Evolutionary conservation across 2,329 filamentous ascomycete genomes (phyloP).

Genomic region (Sporothrix brunneoviolacea): DNA sequence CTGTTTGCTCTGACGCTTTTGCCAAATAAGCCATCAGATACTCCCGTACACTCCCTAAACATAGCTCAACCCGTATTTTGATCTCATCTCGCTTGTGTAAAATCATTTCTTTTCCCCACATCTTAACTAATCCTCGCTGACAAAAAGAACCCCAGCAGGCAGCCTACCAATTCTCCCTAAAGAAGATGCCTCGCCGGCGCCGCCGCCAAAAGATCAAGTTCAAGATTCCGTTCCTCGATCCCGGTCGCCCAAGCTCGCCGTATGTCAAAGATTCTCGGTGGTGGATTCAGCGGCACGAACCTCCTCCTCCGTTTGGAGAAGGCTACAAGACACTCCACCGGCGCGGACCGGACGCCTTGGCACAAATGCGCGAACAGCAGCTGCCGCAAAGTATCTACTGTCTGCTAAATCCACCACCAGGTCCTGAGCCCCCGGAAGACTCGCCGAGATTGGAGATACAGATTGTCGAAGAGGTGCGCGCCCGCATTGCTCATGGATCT

Average conservation of each 20-base stretch:
- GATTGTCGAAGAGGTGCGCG: constrained; percentile 11
- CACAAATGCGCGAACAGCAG: constrained; percentile 13
- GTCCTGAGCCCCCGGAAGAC: constrained; percentile 5
- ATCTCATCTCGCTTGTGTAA: too few species aligned
- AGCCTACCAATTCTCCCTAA: background rate
- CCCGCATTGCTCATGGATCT: constrained; percentile 1
- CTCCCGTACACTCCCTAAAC: too few species aligned
- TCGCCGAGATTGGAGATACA: constrained; percentile 1
- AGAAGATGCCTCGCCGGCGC: background rate
- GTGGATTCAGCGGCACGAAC: constrained; percentile 10
- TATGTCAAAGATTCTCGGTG: constrained; percentile 6
- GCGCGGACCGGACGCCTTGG: constrained; percentile 7
- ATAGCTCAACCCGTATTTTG: too few species aligned
- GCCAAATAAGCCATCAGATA: too few species aligned
- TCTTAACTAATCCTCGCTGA: too few species aligned
- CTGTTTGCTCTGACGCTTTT: too few species aligned
- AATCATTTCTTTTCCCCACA: too few species aligned
- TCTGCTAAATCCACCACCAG: constrained; percentile 12
- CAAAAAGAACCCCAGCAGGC: too few species aligned
- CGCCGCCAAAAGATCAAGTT: constrained; percentile 6
- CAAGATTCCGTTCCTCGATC: constrained; percentile 4
- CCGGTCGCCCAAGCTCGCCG: constrained; percentile 8
- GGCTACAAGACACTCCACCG: constrained; percentile 15
- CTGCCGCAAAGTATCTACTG: constrained; percentile 17
- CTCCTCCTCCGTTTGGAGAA: constrained; percentile 13